Conservation (phyloP, 2,329 filamentous ascomycete genomes). For the Nothopassalora personata region DNA sequence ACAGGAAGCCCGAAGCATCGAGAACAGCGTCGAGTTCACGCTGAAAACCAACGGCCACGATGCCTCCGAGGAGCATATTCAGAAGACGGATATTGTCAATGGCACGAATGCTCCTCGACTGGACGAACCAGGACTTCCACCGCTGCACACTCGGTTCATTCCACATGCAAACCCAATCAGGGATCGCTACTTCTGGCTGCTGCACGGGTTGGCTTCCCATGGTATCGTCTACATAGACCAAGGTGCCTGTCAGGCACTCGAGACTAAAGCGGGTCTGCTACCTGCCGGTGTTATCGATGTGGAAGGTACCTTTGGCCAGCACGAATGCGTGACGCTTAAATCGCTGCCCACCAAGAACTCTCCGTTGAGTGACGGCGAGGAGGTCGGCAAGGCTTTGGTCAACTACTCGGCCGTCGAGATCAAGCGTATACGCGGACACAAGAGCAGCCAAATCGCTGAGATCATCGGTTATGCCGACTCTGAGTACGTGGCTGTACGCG, state of each 20-base stretch:
- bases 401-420: slow-evolving; percentile 92
- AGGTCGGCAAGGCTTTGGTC: slow-evolving; percentile 83
- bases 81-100: slow-evolving; percentile 25
- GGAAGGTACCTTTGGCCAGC: slow-evolving; percentile 80
- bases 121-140: slow-evolving; percentile 34
- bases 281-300: slow-evolving; percentile 89
- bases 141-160: slow-evolving; percentile 88
- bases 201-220: slow-evolving; percentile 85
- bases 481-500: slow-evolving; percentile 84
- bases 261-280: slow-evolving; percentile 69
- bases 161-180: slow-evolving; percentile 78
- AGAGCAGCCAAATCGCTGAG: slow-evolving; percentile 73
- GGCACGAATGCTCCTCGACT: slow-evolving; percentile 24
- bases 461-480: slow-evolving; percentile 88
- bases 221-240: slow-evolving; percentile 88
- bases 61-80: slow-evolving; percentile 11
- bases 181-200: slow-evolving; percentile 94
- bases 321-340: slow-evolving; percentile 83
- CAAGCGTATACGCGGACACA: slow-evolving; percentile 71
- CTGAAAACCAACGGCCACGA: slow-evolving; percentile 3
- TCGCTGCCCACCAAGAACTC: slow-evolving; percentile 61
- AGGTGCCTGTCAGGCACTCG: slow-evolving; percentile 76
- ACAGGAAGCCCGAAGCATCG: slow-evolving; percentile 28
- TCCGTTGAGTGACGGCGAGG: slow-evolving; percentile 38
- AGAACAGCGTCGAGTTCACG: slow-evolving; percentile 24